Base-by-base conservation (phyloP, 805 yeast species). In the Metschnikowia corniflorae region DNA sequence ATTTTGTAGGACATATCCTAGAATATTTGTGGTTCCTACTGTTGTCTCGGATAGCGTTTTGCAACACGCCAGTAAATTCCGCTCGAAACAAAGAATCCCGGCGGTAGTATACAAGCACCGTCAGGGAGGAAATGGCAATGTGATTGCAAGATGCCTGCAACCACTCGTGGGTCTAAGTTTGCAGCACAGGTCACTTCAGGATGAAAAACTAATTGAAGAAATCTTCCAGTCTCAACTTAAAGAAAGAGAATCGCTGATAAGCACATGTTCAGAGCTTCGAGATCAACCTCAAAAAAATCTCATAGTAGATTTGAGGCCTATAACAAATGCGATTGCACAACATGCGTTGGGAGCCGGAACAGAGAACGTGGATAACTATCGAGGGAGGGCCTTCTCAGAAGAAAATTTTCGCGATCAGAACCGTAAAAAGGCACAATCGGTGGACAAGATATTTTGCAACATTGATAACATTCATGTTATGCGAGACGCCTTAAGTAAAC, bases 291-390 rank as follows among this genome's bases (percentile, higher is more conserved):
- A 65, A 60, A 57, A 48, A 53, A 73, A 89, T 52, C 60, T 93
- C 19, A 80, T 93, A 20, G 91, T 87, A 4, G 98, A 93, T 63
- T 84, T 95, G 16, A 69, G 98, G 38, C 98, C 98, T 1, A 59
- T 88, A 17, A 83, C 97, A 0, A 93, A 93, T 59, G 97, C 97
- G 6, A 76, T 88, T 76, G 97, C 96, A 0, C 97, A 93, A 52
- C 86, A 86, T 30, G 97, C 97, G 0, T 63, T 93, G 12, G 98
- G 98, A 9, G 98, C 97, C n/a, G 98, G 98, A 1, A 83, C 96
- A 0, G 98, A 93, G 55, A 82, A 77, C 47, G 85, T 88, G 71
- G 97, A 91, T 39, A 78, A 87, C 54, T 91, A 93, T 61, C 73
- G 79, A 33, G 71, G 66, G 1, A 47, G 39, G 22, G 34, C 49